Conservation (phyloP, 2,329 filamentous ascomycete species). For the Diplodia sapinea region DNA sequence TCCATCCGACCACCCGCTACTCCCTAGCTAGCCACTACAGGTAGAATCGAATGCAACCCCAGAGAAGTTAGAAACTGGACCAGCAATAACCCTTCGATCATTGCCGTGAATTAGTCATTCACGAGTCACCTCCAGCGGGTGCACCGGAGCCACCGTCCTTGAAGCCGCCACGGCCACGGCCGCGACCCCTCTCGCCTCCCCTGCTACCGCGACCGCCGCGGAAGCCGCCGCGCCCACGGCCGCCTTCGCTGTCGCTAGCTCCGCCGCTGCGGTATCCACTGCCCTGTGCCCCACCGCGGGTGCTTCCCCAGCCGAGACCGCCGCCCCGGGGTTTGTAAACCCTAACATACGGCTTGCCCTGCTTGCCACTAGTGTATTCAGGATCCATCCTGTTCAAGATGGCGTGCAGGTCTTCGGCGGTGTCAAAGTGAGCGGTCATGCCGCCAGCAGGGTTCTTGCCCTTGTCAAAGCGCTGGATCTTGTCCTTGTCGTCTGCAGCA, state of each 20-base stretch:
- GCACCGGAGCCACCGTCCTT: constrained; percentile 24
- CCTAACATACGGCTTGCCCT: constrained; percentile 80
- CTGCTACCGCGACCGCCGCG: constrained; percentile 55
- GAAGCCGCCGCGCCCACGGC: constrained; percentile 60
- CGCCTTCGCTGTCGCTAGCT: constrained; percentile 76
- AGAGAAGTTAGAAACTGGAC: constrained; percentile 22
- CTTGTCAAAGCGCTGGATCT: constrained; percentile 73
- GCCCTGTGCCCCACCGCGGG: constrained; percentile 65
- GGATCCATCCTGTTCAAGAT: constrained; percentile 76
- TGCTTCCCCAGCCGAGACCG: constrained; percentile 64
- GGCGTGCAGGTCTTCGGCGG: constrained; percentile 76
- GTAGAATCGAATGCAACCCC: constrained; percentile 28
- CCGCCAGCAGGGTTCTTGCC: constrained; percentile 66
- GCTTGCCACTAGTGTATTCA: constrained; percentile 76
- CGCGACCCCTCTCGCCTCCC: constrained; percentile 48
- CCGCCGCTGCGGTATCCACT: constrained; percentile 86
- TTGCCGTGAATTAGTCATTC: constrained; percentile 6
- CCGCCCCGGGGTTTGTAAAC: constrained; percentile 71
- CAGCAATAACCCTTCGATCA: background rate
- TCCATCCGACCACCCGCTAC: constrained; percentile 22
- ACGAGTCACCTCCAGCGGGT: constrained; percentile 27
- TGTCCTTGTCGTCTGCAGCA: constrained; percentile 78
- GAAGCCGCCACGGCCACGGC: constrained; percentile 39
- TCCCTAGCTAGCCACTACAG: constrained; percentile 29
- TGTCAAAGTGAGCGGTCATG: constrained; percentile 86